Conservation (phyloP, 768 basidiomycete genomes). For the Lyophyllum atratum region DNA sequence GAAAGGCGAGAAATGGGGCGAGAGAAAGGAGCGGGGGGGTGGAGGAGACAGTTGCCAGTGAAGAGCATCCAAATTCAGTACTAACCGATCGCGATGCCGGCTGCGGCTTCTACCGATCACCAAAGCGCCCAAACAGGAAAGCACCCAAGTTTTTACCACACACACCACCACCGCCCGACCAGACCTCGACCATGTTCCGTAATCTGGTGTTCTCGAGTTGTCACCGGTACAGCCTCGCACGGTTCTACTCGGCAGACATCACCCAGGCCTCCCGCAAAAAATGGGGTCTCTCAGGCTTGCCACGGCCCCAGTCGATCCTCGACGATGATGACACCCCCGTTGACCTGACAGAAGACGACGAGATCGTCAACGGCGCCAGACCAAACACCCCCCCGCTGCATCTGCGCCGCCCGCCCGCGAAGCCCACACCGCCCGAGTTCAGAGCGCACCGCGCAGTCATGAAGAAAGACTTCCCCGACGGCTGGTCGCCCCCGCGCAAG, state of each 20-base stretch:
- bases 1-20: slow-evolving; percentile 1
- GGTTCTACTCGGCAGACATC: slow-evolving; percentile 23
- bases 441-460: slow-evolving; percentile 51
- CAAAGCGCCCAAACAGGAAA: slow-evolving; percentile 8
- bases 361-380: slow-evolving; percentile 44
- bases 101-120: slow-evolving; percentile 27
- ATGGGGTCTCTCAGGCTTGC: slow-evolving; percentile 42
- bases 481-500: slow-evolving; percentile 81
- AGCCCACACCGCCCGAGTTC: slow-evolving; percentile 51
- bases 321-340: slow-evolving; percentile 46
- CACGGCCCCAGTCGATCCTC: slow-evolving; percentile 45
- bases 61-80: background rate
- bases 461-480: slow-evolving; percentile 56
- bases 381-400: slow-evolving; percentile 38
- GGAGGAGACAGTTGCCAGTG: background rate
- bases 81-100: slow-evolving; percentile 5
- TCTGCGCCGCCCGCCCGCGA: slow-evolving; percentile 37
- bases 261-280: slow-evolving; percentile 24
- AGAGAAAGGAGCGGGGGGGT: background rate
- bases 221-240: slow-evolving; percentile 16
- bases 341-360: slow-evolving; percentile 55
- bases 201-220: slow-evolving; percentile 14
- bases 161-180: background rate
- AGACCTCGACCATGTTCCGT: slow-evolving; percentile 25
- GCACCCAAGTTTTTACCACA: slow-evolving; percentile 5